Percentiles rank a stretch among this genome's conserved stretches.
Conservation (phyloP, 108 stramenopile species). For the Parietichytrium sp. region DNA sequence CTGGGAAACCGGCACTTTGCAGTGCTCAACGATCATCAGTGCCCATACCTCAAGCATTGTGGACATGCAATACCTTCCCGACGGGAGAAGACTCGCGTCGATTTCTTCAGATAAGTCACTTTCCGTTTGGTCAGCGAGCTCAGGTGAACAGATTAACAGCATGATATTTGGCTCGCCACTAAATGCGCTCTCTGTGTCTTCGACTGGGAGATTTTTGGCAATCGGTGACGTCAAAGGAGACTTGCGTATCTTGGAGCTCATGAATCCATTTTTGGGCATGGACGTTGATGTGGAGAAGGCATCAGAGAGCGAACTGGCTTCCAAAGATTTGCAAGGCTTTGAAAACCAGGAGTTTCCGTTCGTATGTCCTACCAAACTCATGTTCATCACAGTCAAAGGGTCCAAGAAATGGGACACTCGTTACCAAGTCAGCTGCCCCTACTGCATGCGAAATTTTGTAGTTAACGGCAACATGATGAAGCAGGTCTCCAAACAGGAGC, state of each 20-base stretch:
- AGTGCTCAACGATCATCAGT: not conserved
- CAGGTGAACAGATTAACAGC: constrained; percentile 4
- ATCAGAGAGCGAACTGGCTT: too few relatives aligned
- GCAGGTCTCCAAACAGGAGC: not conserved
- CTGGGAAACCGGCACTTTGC: not conserved
- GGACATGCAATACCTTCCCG: not conserved
- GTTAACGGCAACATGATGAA: constrained; percentile 2
- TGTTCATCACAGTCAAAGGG: constrained; percentile 21
- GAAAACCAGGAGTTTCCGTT: not conserved
- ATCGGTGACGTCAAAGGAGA: constrained; percentile 15
- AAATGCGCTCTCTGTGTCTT: not conserved
- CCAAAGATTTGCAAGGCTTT: too few relatives aligned
- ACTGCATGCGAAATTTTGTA: not conserved
- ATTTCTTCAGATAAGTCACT: constrained; percentile 32
- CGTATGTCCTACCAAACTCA: not conserved
- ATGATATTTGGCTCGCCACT: constrained; percentile 1
- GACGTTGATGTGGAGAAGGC: too few relatives aligned
- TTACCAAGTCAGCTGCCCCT: not conserved
- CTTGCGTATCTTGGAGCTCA: constrained; percentile 12
- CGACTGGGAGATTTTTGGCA: not conserved
- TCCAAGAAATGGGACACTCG: constrained; percentile 18
- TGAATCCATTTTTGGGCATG: too few relatives aligned
- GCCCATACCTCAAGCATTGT: not conserved
- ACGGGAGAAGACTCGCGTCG: not conserved
- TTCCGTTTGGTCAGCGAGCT: not conserved